Base-by-base conservation (phyloP, 148 eudicot species). In the Talinum fruticosum region DNA sequence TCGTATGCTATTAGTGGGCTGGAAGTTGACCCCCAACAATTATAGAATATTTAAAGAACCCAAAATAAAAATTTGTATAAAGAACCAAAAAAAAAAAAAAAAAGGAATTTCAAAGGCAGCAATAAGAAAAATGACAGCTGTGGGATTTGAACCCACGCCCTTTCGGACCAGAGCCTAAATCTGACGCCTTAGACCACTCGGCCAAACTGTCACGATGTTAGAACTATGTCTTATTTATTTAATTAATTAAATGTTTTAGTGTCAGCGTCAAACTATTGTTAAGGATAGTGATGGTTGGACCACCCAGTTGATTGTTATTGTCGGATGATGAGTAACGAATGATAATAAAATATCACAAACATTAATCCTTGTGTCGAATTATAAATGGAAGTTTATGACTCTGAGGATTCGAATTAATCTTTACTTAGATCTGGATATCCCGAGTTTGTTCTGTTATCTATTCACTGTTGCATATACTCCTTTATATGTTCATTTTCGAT, bases 71-170 rank as follows among this genome's bases (percentile, higher is more conserved):
- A 5, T 47, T 41, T 4, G 45, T 41, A 41, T 41, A 41, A 41
- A 41, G 45, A 41, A 41, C 5, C 45, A 41, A 5, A 41, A 41
- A 47, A 47, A 15, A 1, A 14, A 18, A 51, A 15, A 51, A 0
- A 16, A 51, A 14, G 16, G 23, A 1, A 41, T 10, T 6, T 86
- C n/a, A n/a, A n/a, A n/a, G n/a, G n/a, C n/a, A n/a, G n/a, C n/a
- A n/a, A n/a, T n/a, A n/a, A n/a, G n/a, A n/a, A n/a, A n/a, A n/a
- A n/a, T n/a, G 88, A 86, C 86, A 81, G 86, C 86, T 86, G 83
- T 86, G 88, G 86, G 85, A 86, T 86, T 86, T 84, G 89, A 86
- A 86, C 87, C 89, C 89, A 86, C 87, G 87, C 87, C 89, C 87
- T 86, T 86, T 86, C 85, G 89, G 85, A 84, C 89, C 87, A 81